phyloP scores from a whole-genome alignment of 768 basidiomycete species.

The Hygrophoropsis aurantiaca region DNA sequence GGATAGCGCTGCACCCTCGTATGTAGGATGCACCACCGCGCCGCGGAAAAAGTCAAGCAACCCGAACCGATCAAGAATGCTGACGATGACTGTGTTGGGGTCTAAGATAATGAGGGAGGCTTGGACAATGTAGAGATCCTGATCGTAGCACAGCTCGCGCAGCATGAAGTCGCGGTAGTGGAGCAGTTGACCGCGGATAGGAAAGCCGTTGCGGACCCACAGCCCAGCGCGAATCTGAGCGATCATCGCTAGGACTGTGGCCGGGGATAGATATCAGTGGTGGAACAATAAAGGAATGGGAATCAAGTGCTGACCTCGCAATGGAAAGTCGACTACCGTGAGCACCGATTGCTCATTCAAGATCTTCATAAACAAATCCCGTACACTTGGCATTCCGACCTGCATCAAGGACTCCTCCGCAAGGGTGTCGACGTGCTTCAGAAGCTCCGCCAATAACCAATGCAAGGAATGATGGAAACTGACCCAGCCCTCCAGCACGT shows the following conservation, averaged over 20 bases:
- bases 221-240: constrained; percentile 93
- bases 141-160: constrained; percentile 94
- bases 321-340: constrained; percentile 82
- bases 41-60: constrained; percentile 80
- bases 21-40: constrained; percentile 48
- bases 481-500: constrained; percentile 78
- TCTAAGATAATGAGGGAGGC: constrained; percentile 77
- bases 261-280: constrained; percentile 2
- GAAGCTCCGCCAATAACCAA: constrained; percentile 86
- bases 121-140: constrained; percentile 90
- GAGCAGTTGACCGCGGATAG: constrained; percentile 89
- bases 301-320: constrained; percentile 63
- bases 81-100: constrained; percentile 76
- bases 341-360: constrained; percentile 69
- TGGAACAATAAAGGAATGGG: neutral
- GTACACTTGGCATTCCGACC: constrained; percentile 52
- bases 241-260: constrained; percentile 82
- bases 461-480: constrained; percentile 93
- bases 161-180: constrained; percentile 97
- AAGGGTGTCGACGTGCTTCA: constrained; percentile 78
- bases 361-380: constrained; percentile 60
- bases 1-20: constrained; percentile 69
- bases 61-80: constrained; percentile 88
- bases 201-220: constrained; percentile 97
- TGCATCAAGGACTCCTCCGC: constrained; percentile 51